phyloP scores from a whole-genome alignment of 257 asterid genomes.

The Fraxinus quadrangulata region DNA sequence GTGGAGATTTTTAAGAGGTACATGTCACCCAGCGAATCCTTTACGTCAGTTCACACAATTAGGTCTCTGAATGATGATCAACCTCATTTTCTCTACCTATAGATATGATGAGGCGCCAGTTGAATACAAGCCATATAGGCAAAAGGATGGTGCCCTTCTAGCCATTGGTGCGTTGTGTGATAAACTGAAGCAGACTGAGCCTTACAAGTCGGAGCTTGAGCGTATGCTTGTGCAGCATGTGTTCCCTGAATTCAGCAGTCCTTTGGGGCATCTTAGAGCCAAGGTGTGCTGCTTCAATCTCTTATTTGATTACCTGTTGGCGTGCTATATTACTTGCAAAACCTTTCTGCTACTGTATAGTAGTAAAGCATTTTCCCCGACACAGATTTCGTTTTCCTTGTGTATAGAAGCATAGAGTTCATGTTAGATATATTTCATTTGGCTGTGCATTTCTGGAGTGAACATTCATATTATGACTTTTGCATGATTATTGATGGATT shows the following conservation, averaged over 20 bases:
- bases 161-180: conserved; percentile 96
- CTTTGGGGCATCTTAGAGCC: conserved; percentile 95
- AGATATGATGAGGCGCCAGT: conserved; percentile 78
- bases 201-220: conserved; percentile 90
- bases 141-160: conserved; percentile 97
- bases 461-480: background rate
- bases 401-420: conserved; percentile 2
- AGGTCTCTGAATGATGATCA: conserved; percentile 16
- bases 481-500: background rate
- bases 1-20: conserved; percentile 91
- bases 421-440: background rate
- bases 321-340: background rate
- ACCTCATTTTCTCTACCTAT: conserved; percentile 19
- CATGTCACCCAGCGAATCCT: background rate
- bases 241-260: conserved; percentile 88
- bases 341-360: conserved; percentile 7
- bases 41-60: background rate
- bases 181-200: conserved; percentile 86
- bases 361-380: background rate
- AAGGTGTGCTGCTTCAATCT: conserved; percentile 46
- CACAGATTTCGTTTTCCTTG: background rate
- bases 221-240: conserved; percentile 92
- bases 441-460: background rate
- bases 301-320: conserved; percentile 12
- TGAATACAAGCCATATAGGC: conserved; percentile 73